Evolutionary conservation across 768 basidiomycete genomes (phyloP), one percentile per base, ranked within the genome.

Genomic region (Calocybe indica): DNA sequence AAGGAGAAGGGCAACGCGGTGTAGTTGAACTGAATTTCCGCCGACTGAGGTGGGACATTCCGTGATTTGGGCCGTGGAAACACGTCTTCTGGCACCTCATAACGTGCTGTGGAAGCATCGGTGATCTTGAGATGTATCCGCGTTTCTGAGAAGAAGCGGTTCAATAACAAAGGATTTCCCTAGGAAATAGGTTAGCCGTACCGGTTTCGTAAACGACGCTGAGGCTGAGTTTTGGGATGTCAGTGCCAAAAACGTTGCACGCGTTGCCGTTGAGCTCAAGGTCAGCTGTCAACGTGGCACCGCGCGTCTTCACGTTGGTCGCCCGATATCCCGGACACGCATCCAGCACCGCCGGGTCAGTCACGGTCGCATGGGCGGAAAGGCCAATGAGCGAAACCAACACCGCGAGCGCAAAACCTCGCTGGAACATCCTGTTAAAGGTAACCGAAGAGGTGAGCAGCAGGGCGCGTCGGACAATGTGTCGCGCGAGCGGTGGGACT

Each of bases 101-200:
- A 86, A 15, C 83, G 79, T 2, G 60, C 40, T 6, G 60, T 57
- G 0, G 70, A 55, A 0, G 78, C 58, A 52, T 85, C 82, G 0
- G 70, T 73, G 44, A 85, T 79, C 58, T 83, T 83, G 50, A 85
- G 60, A 50, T 84, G 83, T 14, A 85, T 77, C 15, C 83, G 78
- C 29, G 72, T 70, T 5, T 59, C 80, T 82, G 14, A 10, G 9
- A 29, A 29, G 31, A 22, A 31, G 22, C 8, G 32, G 43, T 8
- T 37, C 9, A 14, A 2, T 9, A 14, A 3, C 4, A 5, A 30
- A n/a, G 11, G 0, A 5, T 4, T 14, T 3, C 29, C 37, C 28
- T 13, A 9, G 45, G 48, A 40, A 57, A 22, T 22, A 22, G 22
- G 22, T 22, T 22, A 22, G 22, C 22, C 71, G 46, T 36, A 79